phyloP scores from a whole-genome alignment of 2,329 filamentous ascomycete species.

The Colletotrichum acutatum region DNA sequence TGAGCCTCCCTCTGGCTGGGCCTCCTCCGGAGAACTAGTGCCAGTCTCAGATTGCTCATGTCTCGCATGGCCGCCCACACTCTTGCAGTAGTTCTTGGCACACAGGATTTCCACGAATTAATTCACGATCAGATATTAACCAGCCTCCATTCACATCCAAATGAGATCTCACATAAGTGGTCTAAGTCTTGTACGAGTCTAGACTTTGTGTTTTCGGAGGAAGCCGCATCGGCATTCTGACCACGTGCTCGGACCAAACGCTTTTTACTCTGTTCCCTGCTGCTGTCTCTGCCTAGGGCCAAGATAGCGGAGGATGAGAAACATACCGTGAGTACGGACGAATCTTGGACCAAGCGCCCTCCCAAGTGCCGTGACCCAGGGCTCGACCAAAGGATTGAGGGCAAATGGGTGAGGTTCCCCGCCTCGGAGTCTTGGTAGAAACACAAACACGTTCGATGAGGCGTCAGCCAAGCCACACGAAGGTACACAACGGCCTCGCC shows the following conservation, averaged over 20 bases:
- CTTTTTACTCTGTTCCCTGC: not conserved
- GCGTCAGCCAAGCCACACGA: conserved; percentile 30
- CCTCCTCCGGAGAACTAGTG: not conserved
- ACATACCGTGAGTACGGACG: not conserved
- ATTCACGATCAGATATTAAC: not conserved
- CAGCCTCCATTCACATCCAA: not conserved
- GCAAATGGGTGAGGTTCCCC: not conserved
- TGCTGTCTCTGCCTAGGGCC: not conserved
- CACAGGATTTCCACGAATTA: not conserved
- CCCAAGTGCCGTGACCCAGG: not conserved
- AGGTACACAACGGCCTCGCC: not conserved
- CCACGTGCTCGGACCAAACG: not conserved
- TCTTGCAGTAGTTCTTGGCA: not conserved
- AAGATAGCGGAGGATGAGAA: not conserved
- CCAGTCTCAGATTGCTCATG: not conserved
- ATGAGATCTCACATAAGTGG: not conserved
- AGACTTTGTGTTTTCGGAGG: not conserved
- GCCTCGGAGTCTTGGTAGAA: conserved; percentile 4
- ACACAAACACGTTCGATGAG: conserved; percentile 24
- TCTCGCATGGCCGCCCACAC: not conserved
- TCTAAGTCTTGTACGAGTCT: not conserved
- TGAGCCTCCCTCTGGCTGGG: not conserved
- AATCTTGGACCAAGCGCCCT: not conserved
- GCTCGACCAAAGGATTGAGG: not conserved
- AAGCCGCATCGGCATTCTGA: not conserved